Evolutionary conservation across 805 yeast genomes (phyloP).

Genomic region (Diddensiella santjacobensis): DNA sequence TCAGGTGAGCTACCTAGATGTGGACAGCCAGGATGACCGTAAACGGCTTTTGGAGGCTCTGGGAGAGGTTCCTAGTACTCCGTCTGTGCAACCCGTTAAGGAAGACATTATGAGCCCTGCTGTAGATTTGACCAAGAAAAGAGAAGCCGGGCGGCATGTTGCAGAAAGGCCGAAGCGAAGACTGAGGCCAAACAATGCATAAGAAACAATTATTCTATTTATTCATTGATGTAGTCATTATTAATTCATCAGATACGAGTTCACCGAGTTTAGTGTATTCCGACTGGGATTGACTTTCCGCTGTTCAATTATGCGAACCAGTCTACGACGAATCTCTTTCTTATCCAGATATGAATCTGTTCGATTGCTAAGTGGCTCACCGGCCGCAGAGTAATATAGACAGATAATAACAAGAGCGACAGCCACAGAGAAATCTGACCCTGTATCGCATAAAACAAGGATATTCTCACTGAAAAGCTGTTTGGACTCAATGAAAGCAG

Average conservation of each 20-base stretch:
- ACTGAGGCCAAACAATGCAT: background rate
- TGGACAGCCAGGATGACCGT: constrained; percentile 20
- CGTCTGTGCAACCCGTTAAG: constrained; percentile 10
- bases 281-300: constrained; percentile 71
- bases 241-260: constrained; percentile 50
- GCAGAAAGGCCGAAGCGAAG: background rate
- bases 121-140: constrained; percentile 14
- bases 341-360: constrained; percentile 35
- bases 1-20: constrained; percentile 26
- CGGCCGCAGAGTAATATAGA: constrained; percentile 40
- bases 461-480: constrained; percentile 25
- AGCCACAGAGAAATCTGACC: constrained; percentile 64
- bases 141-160: background rate
- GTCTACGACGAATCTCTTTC: constrained; percentile 51
- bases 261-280: constrained; percentile 69
- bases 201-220: background rate
- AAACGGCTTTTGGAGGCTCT: constrained; percentile 21
- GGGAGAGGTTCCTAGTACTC: constrained; percentile 17
- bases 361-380: constrained; percentile 31
- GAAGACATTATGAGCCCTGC: constrained; percentile 22
- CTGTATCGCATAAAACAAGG: constrained; percentile 57
- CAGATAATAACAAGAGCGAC: constrained; percentile 53
- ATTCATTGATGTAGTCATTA: background rate
- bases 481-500: constrained; percentile 27
- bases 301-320: constrained; percentile 46